Evolutionary conservation across 2,329 filamentous ascomycete species (phyloP), one percentile per base, ranked within the genome.

Genomic region (Cladophialophora immunda): DNA sequence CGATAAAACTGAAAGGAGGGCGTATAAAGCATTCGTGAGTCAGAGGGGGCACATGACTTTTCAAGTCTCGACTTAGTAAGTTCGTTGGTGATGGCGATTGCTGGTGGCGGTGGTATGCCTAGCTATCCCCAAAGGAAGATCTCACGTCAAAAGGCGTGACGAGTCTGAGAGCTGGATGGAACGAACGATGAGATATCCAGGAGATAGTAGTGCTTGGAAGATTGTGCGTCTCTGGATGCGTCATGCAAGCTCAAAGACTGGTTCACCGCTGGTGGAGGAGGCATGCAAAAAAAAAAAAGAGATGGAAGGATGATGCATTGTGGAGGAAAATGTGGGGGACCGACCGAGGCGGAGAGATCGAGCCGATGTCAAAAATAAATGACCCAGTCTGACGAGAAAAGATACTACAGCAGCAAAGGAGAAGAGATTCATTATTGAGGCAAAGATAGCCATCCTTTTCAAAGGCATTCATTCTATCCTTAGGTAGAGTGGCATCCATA

Each of bases 301-400:
- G 22, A 50, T 27, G 4, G 19, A 25, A 27, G 11, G 45, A 50
- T 50, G 45, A 50, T 50, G 45, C 22, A 50, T 8, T 50, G 45
- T 25, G 45, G 45, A 25, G 45, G 45, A 25, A 50, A 50, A 27
- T 50, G 45, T 50, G 45, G 45, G 45, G 45, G 45, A 50, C 45
- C n/a, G 45, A 50, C n/a, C n/a, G n/a, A n/a, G n/a, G n/a, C n/a
- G n/a, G n/a, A n/a, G n/a, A n/a, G n/a, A n/a, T n/a, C n/a, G n/a
- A n/a, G n/a, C n/a, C n/a, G n/a, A n/a, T n/a, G n/a, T n/a, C n/a
- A n/a, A n/a, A n/a, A n/a, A n/a, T n/a, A n/a, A n/a, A n/a, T n/a
- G n/a, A n/a, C n/a, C n/a, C n/a, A n/a, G n/a, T n/a, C n/a, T n/a
- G n/a, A n/a, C n/a, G n/a, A n/a, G n/a, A n/a, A n/a, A n/a, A n/a